phyloP scores from a whole-genome alignment of 345 rosid species.

The Alliaria petiolata region DNA sequence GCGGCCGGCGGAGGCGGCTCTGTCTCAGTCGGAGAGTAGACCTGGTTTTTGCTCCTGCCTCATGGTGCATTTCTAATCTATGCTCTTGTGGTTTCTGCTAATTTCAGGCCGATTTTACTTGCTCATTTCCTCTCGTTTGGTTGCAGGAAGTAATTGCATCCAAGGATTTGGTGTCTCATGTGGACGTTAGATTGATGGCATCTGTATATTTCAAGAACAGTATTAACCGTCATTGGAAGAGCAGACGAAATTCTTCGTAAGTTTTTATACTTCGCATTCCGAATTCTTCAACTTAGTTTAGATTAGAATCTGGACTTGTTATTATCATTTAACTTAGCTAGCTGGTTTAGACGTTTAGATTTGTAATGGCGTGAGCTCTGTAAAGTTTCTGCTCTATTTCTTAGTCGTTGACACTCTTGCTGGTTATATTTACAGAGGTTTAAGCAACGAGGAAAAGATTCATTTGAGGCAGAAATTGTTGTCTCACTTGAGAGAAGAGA shows the following conservation, averaged over 20 bases:
- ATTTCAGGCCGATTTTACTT: constrained; percentile 11
- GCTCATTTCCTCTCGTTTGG: constrained; percentile 19
- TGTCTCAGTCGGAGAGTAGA: constrained; percentile 77
- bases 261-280: constrained; percentile 11
- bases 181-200: constrained; percentile 89
- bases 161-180: constrained; percentile 79
- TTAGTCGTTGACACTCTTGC: constrained; percentile 1
- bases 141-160: constrained; percentile 92
- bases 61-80: constrained; percentile 55
- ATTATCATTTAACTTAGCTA: neutral
- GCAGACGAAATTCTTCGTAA: constrained; percentile 72
- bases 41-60: constrained; percentile 97
- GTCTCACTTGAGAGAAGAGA: constrained; percentile 83
- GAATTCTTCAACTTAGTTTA: neutral
- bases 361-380: neutral
- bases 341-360: neutral
- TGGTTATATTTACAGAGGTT: constrained; percentile 53
- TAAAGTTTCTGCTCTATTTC: neutral
- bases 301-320: neutral
- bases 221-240: constrained; percentile 85
- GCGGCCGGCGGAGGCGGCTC: constrained; percentile 87
- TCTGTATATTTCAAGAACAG: constrained; percentile 92
- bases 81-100: constrained; percentile 28
- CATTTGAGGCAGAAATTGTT: constrained; percentile 73
- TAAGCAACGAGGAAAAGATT: constrained; percentile 76